phyloP scores from a whole-genome alignment of 352 stramenopile species.

The Halophytophthora batemanensis region DNA sequence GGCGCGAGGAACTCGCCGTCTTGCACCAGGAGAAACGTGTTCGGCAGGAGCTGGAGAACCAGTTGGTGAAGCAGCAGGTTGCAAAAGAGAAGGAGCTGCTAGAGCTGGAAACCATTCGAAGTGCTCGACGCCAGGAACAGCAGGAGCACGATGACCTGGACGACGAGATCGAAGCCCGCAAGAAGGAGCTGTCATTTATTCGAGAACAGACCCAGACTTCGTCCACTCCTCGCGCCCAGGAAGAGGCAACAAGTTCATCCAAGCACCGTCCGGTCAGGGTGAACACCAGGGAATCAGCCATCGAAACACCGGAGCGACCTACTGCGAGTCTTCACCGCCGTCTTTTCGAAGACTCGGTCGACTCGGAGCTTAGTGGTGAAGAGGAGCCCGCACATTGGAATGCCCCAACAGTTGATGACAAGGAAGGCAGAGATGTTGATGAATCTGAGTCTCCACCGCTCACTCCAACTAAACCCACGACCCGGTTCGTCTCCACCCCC shows the following conservation, averaged over 20 bases:
- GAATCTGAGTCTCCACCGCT: slow-evolving; percentile 3
- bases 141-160: slow-evolving; percentile 26
- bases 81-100: slow-evolving; percentile 46
- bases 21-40: slow-evolving; percentile 51
- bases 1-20: slow-evolving; percentile 40
- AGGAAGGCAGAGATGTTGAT: slow-evolving; percentile 1
- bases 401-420: slow-evolving; percentile 3
- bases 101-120: slow-evolving; percentile 34
- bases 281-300: slow-evolving; percentile 1
- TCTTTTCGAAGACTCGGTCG: slow-evolving; percentile 1
- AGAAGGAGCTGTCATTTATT: slow-evolving; percentile 10
- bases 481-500: slow-evolving; percentile 3
- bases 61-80: slow-evolving; percentile 36
- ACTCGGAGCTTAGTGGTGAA: slow-evolving; percentile 8
- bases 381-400: slow-evolving; percentile 8
- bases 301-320: neutral
- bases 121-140: slow-evolving; percentile 26
- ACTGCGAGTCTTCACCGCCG: neutral
- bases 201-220: slow-evolving; percentile 5
- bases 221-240: neutral
- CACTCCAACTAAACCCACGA: slow-evolving; percentile 8
- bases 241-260: neutral
- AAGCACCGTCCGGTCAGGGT: slow-evolving; percentile 1
- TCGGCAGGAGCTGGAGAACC: slow-evolving; percentile 50
- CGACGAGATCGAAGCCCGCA: slow-evolving; percentile 15